Evolutionary conservation across 2,329 filamentous ascomycete species (phyloP), one percentile per base, ranked within the genome.

Genomic region (Hypocrella siamensis): DNA sequence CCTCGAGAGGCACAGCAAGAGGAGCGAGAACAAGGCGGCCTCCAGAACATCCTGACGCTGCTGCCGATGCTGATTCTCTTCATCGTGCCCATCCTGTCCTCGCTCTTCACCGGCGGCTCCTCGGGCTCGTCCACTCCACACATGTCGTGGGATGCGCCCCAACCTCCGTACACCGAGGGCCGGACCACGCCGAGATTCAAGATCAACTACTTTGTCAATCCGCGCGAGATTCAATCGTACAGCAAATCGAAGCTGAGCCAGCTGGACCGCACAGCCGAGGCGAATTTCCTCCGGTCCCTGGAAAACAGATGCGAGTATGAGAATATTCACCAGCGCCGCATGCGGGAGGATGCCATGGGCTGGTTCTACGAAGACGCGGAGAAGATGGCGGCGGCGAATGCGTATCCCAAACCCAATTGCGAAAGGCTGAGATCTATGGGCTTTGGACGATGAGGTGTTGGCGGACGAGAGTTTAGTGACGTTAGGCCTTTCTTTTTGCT

Each of bases 61-160:
- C 67, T 98, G 5, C 88, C 90, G 12, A 75, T 98, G 31, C 65
- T 98, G 33, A 63, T 98, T 40, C 75, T 98, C 45, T 92, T 98
- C 51, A 61, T 96, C 34, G 72, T 88, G 39, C 82, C 85, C 1
- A 66, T 93, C 17, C 61, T 96, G 34, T 83, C 82, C 15, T 88
- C 80, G 2, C 56, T 93, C 17, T 84, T 93, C 52, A 68, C 72
- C 30, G 63, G 68, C 33, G 53, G 56, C 15, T 44, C 43, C 7
- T 42, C 46, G 5, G 42, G 49, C 3, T 24, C 48, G n/a, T 66
- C 59, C 6, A 54, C 75, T 10, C 88, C 88, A 3, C 61, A 62
- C 17, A 75, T 93, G 58, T 71, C 76, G 39, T 92, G 90, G 52
- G 82, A 93, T 48, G 55, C 60, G 6, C 67, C 84, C 2, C 53